These are phyloP conservation scores for Chaetothyriales sp. DNA, from an alignment of 2,329 filamentous ascomycete species.

Conservation along the genomic window DNA sequence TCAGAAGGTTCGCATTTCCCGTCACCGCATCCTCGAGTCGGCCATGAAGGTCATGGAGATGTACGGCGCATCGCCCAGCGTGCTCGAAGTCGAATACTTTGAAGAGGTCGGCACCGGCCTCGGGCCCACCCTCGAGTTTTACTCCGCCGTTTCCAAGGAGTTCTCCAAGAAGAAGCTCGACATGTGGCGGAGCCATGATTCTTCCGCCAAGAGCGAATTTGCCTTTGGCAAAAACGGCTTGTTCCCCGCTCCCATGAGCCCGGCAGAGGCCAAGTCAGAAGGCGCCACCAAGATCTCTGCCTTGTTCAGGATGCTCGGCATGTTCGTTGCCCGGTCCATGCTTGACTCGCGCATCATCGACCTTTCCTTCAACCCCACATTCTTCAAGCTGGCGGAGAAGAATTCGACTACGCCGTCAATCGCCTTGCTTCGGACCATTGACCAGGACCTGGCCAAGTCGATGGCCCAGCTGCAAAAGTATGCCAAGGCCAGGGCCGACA, in stretches of 20 bases:
- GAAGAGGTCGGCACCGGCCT: conserved; percentile 95
- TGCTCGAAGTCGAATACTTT: conserved; percentile 95
- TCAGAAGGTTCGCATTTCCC: conserved; percentile 95
- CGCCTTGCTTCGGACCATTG: conserved; percentile 77
- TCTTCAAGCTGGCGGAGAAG: conserved; percentile 82
- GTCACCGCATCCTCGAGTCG: conserved; percentile 87
- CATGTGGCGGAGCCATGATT: conserved; percentile 88
- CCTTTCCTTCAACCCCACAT: conserved; percentile 90
- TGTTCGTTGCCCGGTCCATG: conserved; percentile 96
- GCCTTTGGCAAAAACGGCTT: conserved; percentile 72
- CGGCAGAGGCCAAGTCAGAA: conserved; percentile 57
- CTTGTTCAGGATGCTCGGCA: conserved; percentile 84
- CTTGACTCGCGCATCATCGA: conserved; percentile 96
- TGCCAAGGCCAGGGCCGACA: conserved; percentile 63
- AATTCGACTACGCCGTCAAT: conserved; percentile 64
- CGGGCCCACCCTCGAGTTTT: conserved; percentile 92
- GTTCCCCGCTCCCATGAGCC: conserved; percentile 82
- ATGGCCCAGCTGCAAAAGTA: conserved; percentile 80
- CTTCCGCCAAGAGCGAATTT: conserved; percentile 44
- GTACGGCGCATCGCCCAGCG: conserved; percentile 90
- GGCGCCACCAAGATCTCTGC: conserved; percentile 79
- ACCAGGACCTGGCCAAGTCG: conserved; percentile 72
- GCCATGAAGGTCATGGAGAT: conserved; percentile 98
- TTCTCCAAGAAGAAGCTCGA: conserved; percentile 96
- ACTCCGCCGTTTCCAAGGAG: conserved; percentile 91